Conservation (phyloP, 1,284 basidiomycete species). For the Ganoderma lingzhi region DNA sequence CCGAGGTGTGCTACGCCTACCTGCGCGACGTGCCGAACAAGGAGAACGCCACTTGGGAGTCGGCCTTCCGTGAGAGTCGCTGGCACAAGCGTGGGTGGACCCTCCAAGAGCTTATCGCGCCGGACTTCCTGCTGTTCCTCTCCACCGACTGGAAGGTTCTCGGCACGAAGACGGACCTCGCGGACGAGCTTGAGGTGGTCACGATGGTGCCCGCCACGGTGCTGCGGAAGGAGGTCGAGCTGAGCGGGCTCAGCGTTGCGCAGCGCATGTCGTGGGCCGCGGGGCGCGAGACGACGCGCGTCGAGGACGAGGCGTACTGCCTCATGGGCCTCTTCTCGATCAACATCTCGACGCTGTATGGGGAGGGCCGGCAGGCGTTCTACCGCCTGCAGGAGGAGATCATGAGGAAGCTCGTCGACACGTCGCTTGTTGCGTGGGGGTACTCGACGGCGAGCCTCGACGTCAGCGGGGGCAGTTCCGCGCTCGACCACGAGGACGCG, state of each 20-base stretch:
- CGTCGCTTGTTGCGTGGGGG: conserved; percentile 25
- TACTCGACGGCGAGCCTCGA: background rate
- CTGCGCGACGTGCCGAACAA: conserved; percentile 12
- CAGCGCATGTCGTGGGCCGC: conserved; percentile 28
- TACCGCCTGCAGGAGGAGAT: conserved; percentile 24
- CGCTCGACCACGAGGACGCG: conserved; percentile 2
- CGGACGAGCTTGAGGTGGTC: conserved; percentile 9
- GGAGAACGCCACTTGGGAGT: background rate
- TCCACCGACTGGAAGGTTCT: conserved; percentile 17
- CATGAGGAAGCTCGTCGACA: conserved; percentile 18
- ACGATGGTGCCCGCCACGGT: conserved; percentile 16
- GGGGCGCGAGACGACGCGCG: conserved; percentile 19
- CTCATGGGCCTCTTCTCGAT: conserved; percentile 25
- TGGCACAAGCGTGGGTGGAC: conserved; percentile 24
- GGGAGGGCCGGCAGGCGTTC: conserved; percentile 22
- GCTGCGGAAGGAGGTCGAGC: conserved; percentile 12
- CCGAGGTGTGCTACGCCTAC: conserved; percentile 15
- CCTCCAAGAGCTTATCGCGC: conserved; percentile 24
- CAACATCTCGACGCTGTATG: conserved; percentile 26
- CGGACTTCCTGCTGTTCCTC: conserved; percentile 19
- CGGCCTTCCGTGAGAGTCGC: conserved; percentile 13
- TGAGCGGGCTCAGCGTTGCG: conserved; percentile 22
- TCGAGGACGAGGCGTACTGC: conserved; percentile 25
- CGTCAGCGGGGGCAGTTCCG: background rate
- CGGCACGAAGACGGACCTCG: conserved; percentile 17